These are phyloP conservation scores for Pseudocercospora vitis DNA, from an alignment of 2,329 filamentous ascomycete species.

Conservation along the genomic window DNA sequence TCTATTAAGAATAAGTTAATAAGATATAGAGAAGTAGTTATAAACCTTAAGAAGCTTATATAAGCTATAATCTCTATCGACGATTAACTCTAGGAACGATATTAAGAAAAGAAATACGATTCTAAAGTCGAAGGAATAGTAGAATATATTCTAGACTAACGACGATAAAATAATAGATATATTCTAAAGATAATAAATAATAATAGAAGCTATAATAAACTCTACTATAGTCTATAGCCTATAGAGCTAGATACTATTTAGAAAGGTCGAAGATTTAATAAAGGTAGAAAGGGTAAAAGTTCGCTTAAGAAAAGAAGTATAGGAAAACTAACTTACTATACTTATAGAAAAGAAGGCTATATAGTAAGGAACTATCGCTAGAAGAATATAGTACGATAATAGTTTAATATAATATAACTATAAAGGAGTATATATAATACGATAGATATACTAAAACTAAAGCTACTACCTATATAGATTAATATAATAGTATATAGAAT, in stretches of 20 bases:
- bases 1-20: background rate
- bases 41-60: background rate
- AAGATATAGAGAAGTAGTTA: background rate
- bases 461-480: too few species aligned
- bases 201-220: background rate
- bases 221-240: constrained; percentile 1
- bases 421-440: background rate
- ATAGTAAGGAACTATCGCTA: background rate
- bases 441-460: too few species aligned
- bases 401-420: background rate
- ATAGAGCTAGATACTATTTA: constrained; percentile 8
- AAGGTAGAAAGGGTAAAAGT: background rate
- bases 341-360: background rate
- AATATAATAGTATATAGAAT: too few species aligned
- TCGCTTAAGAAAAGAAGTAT: background rate
- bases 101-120: background rate
- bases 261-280: background rate
- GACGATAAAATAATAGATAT: too few species aligned
- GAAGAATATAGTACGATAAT: background rate
- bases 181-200: too few species aligned
- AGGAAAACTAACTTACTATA: background rate
- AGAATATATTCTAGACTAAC: background rate
- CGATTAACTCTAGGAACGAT: too few species aligned
- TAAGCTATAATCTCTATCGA: background rate
- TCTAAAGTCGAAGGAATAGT: background rate